Evolutionary conservation across 2,329 filamentous ascomycete genomes (phyloP).

Genomic region (Xylaria arbuscula): DNA sequence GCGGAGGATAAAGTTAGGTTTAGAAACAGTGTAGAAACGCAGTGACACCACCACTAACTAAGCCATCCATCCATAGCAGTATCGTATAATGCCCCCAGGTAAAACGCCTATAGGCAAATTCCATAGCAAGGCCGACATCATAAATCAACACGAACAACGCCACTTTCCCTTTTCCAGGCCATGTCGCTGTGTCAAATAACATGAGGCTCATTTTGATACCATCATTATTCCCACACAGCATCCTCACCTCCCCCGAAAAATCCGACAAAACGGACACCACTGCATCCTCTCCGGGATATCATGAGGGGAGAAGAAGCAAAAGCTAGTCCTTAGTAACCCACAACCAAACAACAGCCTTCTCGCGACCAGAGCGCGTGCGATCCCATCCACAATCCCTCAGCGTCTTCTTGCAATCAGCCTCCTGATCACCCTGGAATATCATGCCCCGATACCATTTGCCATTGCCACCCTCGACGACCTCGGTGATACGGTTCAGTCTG

Average conservation of each 20-base stretch:
- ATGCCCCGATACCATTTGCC: conserved; percentile 70
- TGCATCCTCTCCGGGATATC: background rate
- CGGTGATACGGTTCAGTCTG: conserved; percentile 67
- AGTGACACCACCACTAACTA: background rate
- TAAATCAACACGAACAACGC: background rate
- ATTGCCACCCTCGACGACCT: conserved; percentile 65
- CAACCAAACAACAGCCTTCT: conserved; percentile 68
- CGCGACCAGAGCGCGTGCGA: conserved; percentile 58
- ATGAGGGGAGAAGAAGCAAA: background rate
- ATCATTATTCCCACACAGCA: background rate
- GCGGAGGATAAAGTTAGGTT: background rate
- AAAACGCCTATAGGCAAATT: background rate
- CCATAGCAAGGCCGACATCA: background rate
- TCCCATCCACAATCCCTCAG: conserved; percentile 71
- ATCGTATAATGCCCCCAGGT: background rate
- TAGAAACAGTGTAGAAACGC: background rate
- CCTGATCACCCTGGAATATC: conserved; percentile 62
- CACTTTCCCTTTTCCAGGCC: background rate
- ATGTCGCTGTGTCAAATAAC: background rate
- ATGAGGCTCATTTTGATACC: background rate
- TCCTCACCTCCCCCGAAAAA: background rate
- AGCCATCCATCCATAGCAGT: conserved; percentile 3
- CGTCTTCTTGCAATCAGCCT: conserved; percentile 59
- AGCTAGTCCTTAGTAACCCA: conserved; percentile 66
- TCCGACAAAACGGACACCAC: background rate